Evolutionary conservation across 108 stramenopile genomes (phyloP).

Genomic region (Nannochloropsis gaditana): DNA sequence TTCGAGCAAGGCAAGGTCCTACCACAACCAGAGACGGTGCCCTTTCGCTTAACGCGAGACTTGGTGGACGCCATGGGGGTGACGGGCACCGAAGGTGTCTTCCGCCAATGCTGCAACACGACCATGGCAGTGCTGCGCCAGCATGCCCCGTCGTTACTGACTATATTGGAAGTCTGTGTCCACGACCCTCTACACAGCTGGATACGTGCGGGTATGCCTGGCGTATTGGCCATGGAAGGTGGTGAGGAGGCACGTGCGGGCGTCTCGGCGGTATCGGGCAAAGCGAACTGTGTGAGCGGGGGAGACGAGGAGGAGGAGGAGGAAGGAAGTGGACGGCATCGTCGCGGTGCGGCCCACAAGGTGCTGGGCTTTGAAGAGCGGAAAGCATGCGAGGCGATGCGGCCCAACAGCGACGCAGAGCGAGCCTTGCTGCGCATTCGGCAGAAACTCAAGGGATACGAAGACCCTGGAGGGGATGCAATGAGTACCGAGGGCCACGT

Average conservation of each 20-base stretch:
- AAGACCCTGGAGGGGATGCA: constrained; percentile 82
- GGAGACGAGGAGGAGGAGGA: constrained; percentile 24
- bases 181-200: constrained; percentile 91
- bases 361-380: not conserved
- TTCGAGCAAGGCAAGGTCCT: constrained; percentile 94
- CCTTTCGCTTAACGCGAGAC: constrained; percentile 93
- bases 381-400: not conserved
- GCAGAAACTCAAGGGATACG: constrained; percentile 92
- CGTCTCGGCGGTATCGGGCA: constrained; percentile 25
- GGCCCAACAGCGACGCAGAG: constrained; percentile 42
- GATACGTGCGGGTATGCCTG: constrained; percentile 63
- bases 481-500: constrained; percentile 92
- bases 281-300: constrained; percentile 31
- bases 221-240: constrained; percentile 59
- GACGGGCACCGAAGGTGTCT: constrained; percentile 76
- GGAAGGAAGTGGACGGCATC: not conserved
- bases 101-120: constrained; percentile 67
- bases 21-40: constrained; percentile 81
- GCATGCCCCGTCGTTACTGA: constrained; percentile 69
- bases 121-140: constrained; percentile 70
- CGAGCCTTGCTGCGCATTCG: constrained; percentile 60
- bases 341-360: not conserved
- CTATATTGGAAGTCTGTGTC: constrained; percentile 85
- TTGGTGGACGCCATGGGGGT: constrained; percentile 90
- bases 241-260: constrained; percentile 46